A percentile compares a stretch with the other conserved stretches of the same genome.
Conservation (phyloP, 169 alveolate species). For the Neospora caninum region DNA sequence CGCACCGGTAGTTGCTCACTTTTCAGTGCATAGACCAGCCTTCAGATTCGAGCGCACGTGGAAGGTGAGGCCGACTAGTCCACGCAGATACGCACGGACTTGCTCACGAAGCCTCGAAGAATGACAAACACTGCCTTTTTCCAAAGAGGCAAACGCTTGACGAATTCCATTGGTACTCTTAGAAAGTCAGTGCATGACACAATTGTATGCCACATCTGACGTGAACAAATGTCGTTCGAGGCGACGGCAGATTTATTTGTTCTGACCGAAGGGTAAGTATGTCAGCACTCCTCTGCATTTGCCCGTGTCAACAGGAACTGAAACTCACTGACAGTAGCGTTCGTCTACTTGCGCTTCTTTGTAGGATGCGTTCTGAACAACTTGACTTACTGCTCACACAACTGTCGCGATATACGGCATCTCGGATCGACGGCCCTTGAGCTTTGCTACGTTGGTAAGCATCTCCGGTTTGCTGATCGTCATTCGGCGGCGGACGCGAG, state of each 20-base stretch:
- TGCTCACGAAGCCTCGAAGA: too few relatives aligned
- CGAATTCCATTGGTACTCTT: too few relatives aligned
- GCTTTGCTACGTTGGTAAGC: conserved; percentile 54
- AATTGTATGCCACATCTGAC: too few relatives aligned
- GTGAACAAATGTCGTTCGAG: too few relatives aligned
- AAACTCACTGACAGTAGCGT: background rate
- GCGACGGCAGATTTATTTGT: too few relatives aligned
- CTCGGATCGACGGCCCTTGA: conserved; percentile 49
- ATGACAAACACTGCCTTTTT: too few relatives aligned
- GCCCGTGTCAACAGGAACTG: background rate
- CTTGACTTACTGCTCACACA: background rate
- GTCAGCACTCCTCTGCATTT: background rate
- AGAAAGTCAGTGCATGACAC: too few relatives aligned
- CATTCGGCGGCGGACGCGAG: background rate
- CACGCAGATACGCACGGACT: background rate
- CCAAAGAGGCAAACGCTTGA: too few relatives aligned
- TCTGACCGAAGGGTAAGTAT: background rate
- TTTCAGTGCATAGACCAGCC: background rate
- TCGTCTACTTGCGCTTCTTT: background rate
- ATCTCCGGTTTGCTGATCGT: background rate
- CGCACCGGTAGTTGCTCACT: background rate
- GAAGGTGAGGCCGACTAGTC: background rate
- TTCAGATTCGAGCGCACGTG: background rate
- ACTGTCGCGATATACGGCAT: conserved; percentile 58
- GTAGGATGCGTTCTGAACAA: conserved; percentile 34